These are phyloP conservation scores for Exophiala calicioides DNA, from an alignment of 2,329 filamentous ascomycete species.

Conservation along the genomic window DNA sequence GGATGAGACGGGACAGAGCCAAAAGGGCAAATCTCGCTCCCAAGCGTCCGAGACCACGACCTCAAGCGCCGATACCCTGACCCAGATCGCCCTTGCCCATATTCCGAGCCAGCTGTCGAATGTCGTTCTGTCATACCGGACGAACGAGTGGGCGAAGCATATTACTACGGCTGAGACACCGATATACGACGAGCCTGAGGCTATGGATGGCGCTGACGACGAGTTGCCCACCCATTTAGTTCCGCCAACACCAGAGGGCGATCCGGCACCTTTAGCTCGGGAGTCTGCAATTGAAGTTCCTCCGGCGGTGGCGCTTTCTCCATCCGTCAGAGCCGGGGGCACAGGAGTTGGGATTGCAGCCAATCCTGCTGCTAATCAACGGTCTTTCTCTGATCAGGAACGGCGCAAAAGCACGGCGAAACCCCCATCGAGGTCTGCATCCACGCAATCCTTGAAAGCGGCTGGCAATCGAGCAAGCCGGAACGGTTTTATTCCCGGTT, in stretches of 20 bases:
- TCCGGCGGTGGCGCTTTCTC: conserved; percentile 8
- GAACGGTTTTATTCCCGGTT: conserved; percentile 11
- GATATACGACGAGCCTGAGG: conserved; percentile 61
- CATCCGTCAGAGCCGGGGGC: conserved; percentile 14
- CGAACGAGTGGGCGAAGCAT: conserved; percentile 96
- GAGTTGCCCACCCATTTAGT: conserved; percentile 24
- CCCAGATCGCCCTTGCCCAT: conserved; percentile 49
- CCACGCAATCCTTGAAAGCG: conserved; percentile 15
- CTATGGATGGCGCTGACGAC: conserved; percentile 42
- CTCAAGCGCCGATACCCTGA: conserved; percentile 34
- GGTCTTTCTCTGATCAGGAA: conserved; percentile 22
- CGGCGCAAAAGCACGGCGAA: conserved; percentile 10
- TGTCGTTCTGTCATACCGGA: conserved; percentile 79
- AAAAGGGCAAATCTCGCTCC: conserved; percentile 7
- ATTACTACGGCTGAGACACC: conserved; percentile 74
- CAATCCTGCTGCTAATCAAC: conserved; percentile 8
- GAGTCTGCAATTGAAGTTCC: conserved; percentile 6
- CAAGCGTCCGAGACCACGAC: conserved; percentile 14
- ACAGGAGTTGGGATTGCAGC: conserved; percentile 24
- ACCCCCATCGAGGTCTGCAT: conserved; percentile 11
- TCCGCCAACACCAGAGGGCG: background rate
- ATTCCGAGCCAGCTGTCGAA: conserved; percentile 73
- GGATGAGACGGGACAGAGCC: background rate
- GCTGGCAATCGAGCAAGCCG: conserved; percentile 14
- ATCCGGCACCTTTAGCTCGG: background rate